Evolutionary conservation across 2,329 filamentous ascomycete species (phyloP).

Genomic region (Graphilbum fragrans): DNA sequence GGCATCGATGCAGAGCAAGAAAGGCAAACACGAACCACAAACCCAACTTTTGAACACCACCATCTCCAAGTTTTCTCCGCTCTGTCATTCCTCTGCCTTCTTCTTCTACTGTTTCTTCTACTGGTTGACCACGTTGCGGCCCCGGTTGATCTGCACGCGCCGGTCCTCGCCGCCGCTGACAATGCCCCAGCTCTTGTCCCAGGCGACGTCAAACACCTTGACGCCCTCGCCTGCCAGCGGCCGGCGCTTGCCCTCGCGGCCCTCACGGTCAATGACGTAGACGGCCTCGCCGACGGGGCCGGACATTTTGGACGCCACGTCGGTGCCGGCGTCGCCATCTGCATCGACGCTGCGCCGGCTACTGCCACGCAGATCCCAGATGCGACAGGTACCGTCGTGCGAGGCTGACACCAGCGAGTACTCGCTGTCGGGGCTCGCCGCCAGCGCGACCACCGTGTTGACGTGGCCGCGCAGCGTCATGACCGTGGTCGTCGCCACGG

Average conservation of each 20-base stretch:
- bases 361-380: constrained; percentile 81
- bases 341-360: constrained; percentile 32
- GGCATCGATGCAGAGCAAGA: no score
- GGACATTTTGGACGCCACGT: constrained; percentile 25
- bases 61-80: not conserved
- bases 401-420: constrained; percentile 82
- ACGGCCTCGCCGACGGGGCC: constrained; percentile 54
- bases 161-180: constrained; percentile 90
- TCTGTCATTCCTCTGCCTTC: not conserved
- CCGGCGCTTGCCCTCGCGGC: constrained; percentile 51
- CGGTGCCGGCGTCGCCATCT: constrained; percentile 41
- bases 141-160: constrained; percentile 80
- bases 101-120: not conserved
- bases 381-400: constrained; percentile 81
- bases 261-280: constrained; percentile 59
- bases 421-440: constrained; percentile 48
- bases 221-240: constrained; percentile 65
- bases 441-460: constrained; percentile 51
- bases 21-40: not conserved
- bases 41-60: not conserved
- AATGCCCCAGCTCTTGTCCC: constrained; percentile 79
- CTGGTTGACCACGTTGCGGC: constrained; percentile 33
- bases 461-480: constrained; percentile 88
- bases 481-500: constrained; percentile 62
- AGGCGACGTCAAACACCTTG: constrained; percentile 82